These are phyloP conservation scores for Tulasnella sp. DNA, from an alignment of 768 basidiomycete species.

Conservation along the genomic window DNA sequence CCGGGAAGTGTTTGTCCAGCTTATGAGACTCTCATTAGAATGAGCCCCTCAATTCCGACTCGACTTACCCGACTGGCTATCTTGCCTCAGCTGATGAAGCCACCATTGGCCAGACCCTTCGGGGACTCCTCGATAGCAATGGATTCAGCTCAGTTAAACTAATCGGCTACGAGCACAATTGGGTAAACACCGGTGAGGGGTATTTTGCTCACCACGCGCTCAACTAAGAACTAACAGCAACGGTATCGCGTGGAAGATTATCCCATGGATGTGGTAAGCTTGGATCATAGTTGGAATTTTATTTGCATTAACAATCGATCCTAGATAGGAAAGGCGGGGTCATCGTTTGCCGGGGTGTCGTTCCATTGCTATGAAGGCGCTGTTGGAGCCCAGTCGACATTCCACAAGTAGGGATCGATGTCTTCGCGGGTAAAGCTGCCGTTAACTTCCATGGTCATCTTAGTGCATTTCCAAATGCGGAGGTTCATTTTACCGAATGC, in stretches of 20 bases:
- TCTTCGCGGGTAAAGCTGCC: background rate
- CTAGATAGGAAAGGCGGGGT: conserved; percentile 27
- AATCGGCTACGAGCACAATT: conserved; percentile 61
- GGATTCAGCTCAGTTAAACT: conserved; percentile 52
- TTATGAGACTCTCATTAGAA: conserved; percentile 41
- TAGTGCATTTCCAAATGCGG: conserved; percentile 20
- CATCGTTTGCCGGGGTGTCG: conserved; percentile 48
- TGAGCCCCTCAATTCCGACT: conserved; percentile 52
- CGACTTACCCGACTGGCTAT: conserved; percentile 63
- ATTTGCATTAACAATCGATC: background rate
- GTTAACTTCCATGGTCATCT: background rate
- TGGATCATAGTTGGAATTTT: background rate
- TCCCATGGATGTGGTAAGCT: conserved; percentile 51
- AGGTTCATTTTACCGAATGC: conserved; percentile 24
- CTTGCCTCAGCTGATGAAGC: conserved; percentile 56
- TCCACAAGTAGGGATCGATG: conserved; percentile 38
- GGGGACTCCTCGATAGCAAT: conserved; percentile 58
- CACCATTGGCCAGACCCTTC: conserved; percentile 52
- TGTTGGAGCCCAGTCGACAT: conserved; percentile 51
- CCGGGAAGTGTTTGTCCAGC: background rate
- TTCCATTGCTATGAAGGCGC: conserved; percentile 70
- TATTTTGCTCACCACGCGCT: background rate
- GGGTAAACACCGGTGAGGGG: conserved; percentile 51
- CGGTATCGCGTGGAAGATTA: conserved; percentile 38
- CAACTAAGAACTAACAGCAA: background rate